Evolutionary conservation across 2,329 filamentous ascomycete genomes (phyloP).

Genomic region (Diplodia intermedia): DNA sequence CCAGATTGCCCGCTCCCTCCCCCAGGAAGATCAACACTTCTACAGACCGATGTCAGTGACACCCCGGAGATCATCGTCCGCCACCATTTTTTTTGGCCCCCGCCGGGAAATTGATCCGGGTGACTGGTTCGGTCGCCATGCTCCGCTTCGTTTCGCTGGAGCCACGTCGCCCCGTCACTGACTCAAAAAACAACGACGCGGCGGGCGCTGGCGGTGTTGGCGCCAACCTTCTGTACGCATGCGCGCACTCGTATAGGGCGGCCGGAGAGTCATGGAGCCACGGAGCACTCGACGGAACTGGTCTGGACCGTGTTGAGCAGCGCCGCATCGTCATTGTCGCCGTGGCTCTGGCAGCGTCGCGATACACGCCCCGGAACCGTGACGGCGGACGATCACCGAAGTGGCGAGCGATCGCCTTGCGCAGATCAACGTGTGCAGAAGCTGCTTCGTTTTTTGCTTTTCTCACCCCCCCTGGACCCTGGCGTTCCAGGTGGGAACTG

Average conservation of each 20-base stretch:
- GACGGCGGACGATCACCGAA: neutral
- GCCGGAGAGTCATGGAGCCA: neutral
- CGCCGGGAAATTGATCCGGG: neutral
- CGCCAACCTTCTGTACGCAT: neutral
- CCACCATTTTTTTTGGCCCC: no score
- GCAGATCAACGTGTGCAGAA: neutral
- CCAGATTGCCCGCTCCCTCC: neutral
- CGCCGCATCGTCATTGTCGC: neutral
- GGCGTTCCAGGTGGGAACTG: neutral
- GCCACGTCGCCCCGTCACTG: neutral
- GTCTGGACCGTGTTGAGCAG: neutral
- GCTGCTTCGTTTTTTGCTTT: neutral
- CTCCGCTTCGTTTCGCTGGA: neutral
- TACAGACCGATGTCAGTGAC: neutral
- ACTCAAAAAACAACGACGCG: slow-evolving; percentile 1
- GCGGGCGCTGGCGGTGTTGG: neutral
- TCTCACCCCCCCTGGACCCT: neutral
- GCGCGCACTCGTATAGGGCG: neutral
- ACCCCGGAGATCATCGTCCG: neutral
- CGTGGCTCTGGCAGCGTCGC: neutral
- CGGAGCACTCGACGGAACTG: neutral
- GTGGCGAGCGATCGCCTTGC: neutral
- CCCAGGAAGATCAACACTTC: neutral
- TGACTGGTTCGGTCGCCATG: neutral
- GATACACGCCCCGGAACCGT: neutral